phyloP scores from a whole-genome alignment of 768 basidiomycete genomes.

The Amanita rimosa region DNA sequence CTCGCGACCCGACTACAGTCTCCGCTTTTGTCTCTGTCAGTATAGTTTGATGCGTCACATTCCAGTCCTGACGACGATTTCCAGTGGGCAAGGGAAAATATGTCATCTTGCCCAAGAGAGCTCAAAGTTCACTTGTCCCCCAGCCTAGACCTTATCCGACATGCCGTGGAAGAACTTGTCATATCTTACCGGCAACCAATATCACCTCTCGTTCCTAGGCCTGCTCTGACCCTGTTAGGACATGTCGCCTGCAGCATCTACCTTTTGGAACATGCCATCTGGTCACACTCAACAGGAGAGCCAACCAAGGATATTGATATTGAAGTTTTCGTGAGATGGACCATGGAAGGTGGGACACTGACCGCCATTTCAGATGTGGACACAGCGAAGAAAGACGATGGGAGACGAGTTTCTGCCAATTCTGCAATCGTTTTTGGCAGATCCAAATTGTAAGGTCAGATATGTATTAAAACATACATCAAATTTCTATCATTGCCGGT shows the following conservation, averaged over 20 bases:
- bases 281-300: constrained; percentile 29
- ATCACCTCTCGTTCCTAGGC: constrained; percentile 39
- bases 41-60: constrained; percentile 5
- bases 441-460: constrained; percentile 13
- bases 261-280: constrained; percentile 61
- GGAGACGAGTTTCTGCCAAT: constrained; percentile 16
- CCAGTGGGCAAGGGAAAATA: constrained; percentile 42
- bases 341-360: constrained; percentile 31
- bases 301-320: constrained; percentile 27
- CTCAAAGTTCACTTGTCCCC: constrained; percentile 17
- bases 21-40: constrained; percentile 39
- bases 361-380: constrained; percentile 25
- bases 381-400: constrained; percentile 14
- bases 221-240: constrained; percentile 48
- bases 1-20: constrained; percentile 30
- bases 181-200: constrained; percentile 28
- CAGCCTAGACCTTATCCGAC: constrained; percentile 22
- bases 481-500: background rate
- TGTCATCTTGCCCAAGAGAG: constrained; percentile 28
- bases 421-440: constrained; percentile 25
- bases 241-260: constrained; percentile 40
- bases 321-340: constrained; percentile 43
- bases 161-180: constrained; percentile 28
- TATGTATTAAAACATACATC: constrained; percentile 6
- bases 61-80: constrained; percentile 1